These are phyloP conservation scores for Isatis lusitanica DNA, from an alignment of 441 rosid genomes.

Conservation along the genomic window DNA sequence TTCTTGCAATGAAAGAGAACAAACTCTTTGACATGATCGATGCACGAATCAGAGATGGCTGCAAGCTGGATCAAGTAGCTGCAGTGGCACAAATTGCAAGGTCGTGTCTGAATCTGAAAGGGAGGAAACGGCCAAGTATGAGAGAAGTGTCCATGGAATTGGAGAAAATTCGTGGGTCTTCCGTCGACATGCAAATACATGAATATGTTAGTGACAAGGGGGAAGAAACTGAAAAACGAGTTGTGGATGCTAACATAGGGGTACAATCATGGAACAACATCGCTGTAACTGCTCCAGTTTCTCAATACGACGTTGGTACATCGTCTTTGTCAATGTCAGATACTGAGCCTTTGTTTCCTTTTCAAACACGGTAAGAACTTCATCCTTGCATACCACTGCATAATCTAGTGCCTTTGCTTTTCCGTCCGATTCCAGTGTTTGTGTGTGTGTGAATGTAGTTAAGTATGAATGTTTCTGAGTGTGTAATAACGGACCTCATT, in stretches of 20 bases:
- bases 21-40: neutral
- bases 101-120: constrained; percentile 22
- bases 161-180: constrained; percentile 2
- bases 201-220: neutral
- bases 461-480: neutral
- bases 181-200: neutral
- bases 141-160: constrained; percentile 20
- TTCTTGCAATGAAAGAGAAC: neutral
- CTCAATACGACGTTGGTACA: neutral
- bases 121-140: constrained; percentile 28
- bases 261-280: neutral
- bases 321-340: constrained; percentile 5
- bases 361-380: constrained; percentile 10
- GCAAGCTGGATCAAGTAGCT: constrained; percentile 12
- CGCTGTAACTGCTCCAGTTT: neutral
- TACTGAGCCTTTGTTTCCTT: constrained; percentile 23
- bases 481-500: neutral
- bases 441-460: neutral
- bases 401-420: neutral
- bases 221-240: neutral
- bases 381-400: neutral
- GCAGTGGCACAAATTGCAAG: constrained; percentile 17
- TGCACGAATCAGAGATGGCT: constrained; percentile 1
- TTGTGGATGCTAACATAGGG: neutral
- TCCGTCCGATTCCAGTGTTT: neutral